Evolutionary conservation across 805 yeast genomes (phyloP), one percentile per base, ranked within the genome.

Genomic region (Nakazawaea ernobii): DNA sequence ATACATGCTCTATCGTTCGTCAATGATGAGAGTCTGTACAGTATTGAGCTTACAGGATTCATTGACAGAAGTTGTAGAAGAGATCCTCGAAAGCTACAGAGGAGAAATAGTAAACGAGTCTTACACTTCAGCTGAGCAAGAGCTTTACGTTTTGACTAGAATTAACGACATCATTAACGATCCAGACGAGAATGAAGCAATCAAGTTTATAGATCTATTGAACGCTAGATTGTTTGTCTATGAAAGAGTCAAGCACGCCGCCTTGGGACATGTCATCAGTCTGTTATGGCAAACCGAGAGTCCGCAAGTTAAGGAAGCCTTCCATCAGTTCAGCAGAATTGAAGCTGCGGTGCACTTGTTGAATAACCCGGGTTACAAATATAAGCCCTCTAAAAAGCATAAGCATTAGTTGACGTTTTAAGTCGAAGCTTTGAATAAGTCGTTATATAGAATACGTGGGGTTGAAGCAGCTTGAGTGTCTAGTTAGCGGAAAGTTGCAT

Each of bases 241-340:
- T 9, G 17, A 35, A 30, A 28, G 20, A 17, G 17, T 43, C 17
- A 33, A 27, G 10, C 46, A 43, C 6, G 28, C 39, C 3, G 28
- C 29, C 14, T 35, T 35, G 17, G 40, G 46, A 13, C 29, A 17
- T 28, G 27, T 43, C 10, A 36, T 43, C 2, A 36, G 40, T 10
- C 46, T 33, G 35, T 43, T 43, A 36, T 43, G 46, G 46, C 39
- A 43, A 36, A 35, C 46, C 7, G 46, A 43, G 17, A 14, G 26
- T 8, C 14, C 28, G 6, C 13, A 27, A 20, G 40, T 43, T 11
- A 43, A 36, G 28, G 40, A 43, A 15, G 17, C 14, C 11, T 43
- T 43, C 17, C 37, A 35, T 20, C 13, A 35, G 7, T 35, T 43
- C 20, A 20, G 40, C n/a, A 20, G 36, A 36, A 35, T 43, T 2